These are phyloP conservation scores for Pythium apleroticum DNA, from an alignment of 352 stramenopile genomes.

Conservation along the genomic window DNA sequence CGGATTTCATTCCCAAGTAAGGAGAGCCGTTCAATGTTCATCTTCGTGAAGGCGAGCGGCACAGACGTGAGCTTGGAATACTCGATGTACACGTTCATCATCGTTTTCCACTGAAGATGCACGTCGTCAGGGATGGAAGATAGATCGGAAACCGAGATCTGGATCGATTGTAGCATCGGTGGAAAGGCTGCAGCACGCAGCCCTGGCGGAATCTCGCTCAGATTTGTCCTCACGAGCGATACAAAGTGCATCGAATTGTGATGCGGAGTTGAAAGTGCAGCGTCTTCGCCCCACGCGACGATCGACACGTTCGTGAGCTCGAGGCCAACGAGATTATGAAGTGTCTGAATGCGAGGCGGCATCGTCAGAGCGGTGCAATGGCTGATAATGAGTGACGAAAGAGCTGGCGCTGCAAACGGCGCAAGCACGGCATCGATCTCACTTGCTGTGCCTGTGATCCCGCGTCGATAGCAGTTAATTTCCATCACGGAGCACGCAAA, in stretches of 20 bases:
- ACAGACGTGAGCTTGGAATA: not conserved
- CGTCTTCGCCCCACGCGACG: not conserved
- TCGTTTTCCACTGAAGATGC: not conserved
- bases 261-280: not conserved
- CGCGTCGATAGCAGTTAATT: slow-evolving; percentile 22
- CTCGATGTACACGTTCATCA: not conserved
- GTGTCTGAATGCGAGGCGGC: not conserved
- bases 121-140: not conserved
- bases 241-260: slow-evolving; percentile 5
- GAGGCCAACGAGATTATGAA: not conserved
- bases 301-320: slow-evolving; percentile 5
- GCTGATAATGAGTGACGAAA: slow-evolving; percentile 6
- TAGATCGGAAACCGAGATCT: not conserved
- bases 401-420: not conserved
- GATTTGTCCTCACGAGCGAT: not conserved
- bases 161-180: not conserved
- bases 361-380: not conserved
- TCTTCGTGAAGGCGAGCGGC: not conserved
- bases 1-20: not conserved
- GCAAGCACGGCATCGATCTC: slow-evolving; percentile 12
- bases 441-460: slow-evolving; percentile 3
- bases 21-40: not conserved
- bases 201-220: not conserved
- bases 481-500: slow-evolving; percentile 20
- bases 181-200: not conserved